phyloP scores from a whole-genome alignment of 148 eudicot species.

The Rhododendron vialii region DNA sequence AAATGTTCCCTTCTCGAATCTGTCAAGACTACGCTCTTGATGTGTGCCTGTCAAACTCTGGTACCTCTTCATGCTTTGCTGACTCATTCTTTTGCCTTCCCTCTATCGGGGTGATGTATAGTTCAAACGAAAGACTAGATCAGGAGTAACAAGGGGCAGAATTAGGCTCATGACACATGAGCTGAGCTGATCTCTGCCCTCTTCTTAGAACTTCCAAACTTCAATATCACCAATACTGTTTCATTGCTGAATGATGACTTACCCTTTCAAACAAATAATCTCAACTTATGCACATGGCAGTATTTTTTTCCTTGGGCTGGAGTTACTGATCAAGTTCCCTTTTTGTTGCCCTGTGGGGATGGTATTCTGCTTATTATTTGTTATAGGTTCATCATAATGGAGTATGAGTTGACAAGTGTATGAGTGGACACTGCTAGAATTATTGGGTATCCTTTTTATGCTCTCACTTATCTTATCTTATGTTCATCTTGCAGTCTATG shows the following conservation, averaged over 20 bases:
- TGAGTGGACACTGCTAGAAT: not conserved
- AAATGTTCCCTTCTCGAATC: not conserved
- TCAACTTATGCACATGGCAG: not conserved
- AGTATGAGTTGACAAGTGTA: not conserved
- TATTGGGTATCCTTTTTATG: not conserved
- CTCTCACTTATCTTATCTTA: not conserved
- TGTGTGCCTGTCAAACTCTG: not conserved
- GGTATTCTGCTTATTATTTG: not conserved
- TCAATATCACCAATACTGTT: not conserved
- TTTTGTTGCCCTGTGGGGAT: not conserved
- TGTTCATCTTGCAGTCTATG: slow-evolving; percentile 71
- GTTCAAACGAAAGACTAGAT: not conserved
- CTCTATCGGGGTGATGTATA: not conserved
- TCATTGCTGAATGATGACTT: not conserved
- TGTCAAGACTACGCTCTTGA: not conserved
- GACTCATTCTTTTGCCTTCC: not conserved
- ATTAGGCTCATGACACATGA: not conserved
- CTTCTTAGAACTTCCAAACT: not conserved
- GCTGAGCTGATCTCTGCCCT: not conserved
- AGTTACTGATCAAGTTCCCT: not conserved
- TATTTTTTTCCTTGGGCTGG: not conserved
- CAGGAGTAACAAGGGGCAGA: not conserved
- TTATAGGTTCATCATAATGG: not conserved
- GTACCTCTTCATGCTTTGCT: not conserved
- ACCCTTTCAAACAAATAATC: not conserved